Conservation (phyloP, 768 basidiomycete genomes). For the Chalciporus pseudorubinellus region DNA sequence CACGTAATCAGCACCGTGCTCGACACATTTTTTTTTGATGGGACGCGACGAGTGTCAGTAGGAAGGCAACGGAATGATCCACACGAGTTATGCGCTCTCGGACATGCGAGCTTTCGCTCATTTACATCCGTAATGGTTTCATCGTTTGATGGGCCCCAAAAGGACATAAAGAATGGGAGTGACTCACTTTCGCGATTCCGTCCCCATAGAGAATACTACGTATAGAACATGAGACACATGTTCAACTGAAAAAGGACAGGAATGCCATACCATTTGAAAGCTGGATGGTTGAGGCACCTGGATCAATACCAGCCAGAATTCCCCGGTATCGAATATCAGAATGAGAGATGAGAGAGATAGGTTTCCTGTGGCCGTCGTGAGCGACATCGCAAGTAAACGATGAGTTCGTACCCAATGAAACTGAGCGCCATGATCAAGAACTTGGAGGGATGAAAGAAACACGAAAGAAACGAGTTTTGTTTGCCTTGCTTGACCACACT, state of each 20-base stretch:
- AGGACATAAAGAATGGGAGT: not conserved
- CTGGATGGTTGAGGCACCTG: conserved; percentile 81
- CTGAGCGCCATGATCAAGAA: conserved; percentile 58
- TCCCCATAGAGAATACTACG: conserved; percentile 82
- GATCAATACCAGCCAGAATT: conserved; percentile 84
- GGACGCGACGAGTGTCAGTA: conserved; percentile 39
- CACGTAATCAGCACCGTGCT: conserved; percentile 26
- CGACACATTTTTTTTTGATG: not conserved
- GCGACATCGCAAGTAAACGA: not conserved
- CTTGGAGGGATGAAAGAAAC: conserved; percentile 16
- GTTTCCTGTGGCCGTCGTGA: conserved; percentile 54
- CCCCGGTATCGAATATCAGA: conserved; percentile 90
- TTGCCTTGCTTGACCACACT: conserved; percentile 13
- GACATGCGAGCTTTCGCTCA: conserved; percentile 33
- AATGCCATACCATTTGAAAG: conserved; percentile 69
- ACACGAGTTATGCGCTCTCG: conserved; percentile 50
- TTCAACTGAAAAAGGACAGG: not conserved
- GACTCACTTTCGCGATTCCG: conserved; percentile 74
- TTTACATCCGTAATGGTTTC: conserved; percentile 42
- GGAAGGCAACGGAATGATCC: conserved; percentile 68
- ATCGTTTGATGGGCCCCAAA: conserved; percentile 24
- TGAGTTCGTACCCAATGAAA: conserved; percentile 62
- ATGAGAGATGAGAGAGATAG: conserved; percentile 87
- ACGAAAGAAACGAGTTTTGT: conserved; percentile 8
- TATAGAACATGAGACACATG: not conserved